Percentiles rank a stretch among this genome's conserved stretches.
These are phyloP conservation scores for Penicillium samsonianum DNA, from an alignment of 495 filamentous ascomycete species.

Conservation along the genomic window DNA sequence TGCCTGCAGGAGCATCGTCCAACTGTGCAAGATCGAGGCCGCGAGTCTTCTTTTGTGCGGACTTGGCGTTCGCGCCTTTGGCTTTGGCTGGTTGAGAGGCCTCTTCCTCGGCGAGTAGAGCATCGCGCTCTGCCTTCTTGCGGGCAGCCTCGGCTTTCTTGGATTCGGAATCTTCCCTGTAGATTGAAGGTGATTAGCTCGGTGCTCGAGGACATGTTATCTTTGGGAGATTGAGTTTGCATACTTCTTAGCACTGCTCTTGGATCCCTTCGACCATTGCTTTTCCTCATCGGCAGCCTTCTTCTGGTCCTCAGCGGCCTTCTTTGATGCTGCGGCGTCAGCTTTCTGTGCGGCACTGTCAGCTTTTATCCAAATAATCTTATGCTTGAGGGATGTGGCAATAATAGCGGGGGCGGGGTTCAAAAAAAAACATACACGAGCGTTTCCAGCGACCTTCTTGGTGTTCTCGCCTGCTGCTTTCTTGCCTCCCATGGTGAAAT, in stretches of 20 bases:
- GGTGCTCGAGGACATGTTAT: background rate
- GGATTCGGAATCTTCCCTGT: slow-evolving; percentile 77
- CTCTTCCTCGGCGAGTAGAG: slow-evolving; percentile 83
- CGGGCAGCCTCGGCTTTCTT: slow-evolving; percentile 84
- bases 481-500: slow-evolving; percentile 51
- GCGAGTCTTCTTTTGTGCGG: slow-evolving; percentile 65
- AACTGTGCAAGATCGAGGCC: slow-evolving; percentile 71
- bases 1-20: slow-evolving; percentile 48
- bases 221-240: slow-evolving; percentile 24
- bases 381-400: slow-evolving; percentile 14
- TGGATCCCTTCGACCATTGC: slow-evolving; percentile 84
- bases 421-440: slow-evolving; percentile 48
- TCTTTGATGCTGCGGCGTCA: slow-evolving; percentile 76
- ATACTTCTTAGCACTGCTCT: slow-evolving; percentile 83
- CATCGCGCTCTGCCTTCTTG: slow-evolving; percentile 87
- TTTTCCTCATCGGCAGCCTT: slow-evolving; percentile 66
- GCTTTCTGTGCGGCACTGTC: slow-evolving; percentile 66
- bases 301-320: slow-evolving; percentile 68
- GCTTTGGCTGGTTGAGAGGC: slow-evolving; percentile 55
- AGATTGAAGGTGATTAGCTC: slow-evolving; percentile 18
- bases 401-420: slow-evolving; percentile 37
- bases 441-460: slow-evolving; percentile 90
- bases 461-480: slow-evolving; percentile 71
- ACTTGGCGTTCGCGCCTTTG: slow-evolving; percentile 62
- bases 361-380: slow-evolving; percentile 13